phyloP scores from a whole-genome alignment of 2,329 filamentous ascomycete species.

The Penicillium frequentans region DNA sequence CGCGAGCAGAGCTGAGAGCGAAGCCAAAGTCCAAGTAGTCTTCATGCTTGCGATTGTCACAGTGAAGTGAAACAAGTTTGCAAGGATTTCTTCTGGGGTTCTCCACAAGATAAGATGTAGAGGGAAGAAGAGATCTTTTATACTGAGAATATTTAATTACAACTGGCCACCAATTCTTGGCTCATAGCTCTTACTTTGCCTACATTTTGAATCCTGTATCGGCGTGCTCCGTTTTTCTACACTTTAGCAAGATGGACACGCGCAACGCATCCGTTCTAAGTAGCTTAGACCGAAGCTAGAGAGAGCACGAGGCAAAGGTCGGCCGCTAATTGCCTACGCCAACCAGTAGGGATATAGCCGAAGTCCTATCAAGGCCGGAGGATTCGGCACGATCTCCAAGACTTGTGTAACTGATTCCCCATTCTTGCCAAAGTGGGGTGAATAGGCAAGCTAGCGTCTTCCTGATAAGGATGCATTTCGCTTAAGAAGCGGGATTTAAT shows the following conservation, averaged over 20 bases:
- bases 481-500: background rate
- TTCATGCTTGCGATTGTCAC: conserved; percentile 17
- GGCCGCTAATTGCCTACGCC: conserved; percentile 1
- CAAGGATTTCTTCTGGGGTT: background rate
- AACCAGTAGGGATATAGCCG: background rate
- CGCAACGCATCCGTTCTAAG: background rate
- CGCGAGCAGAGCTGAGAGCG: conserved; percentile 4
- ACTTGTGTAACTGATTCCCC: background rate
- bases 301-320: conserved; percentile 5
- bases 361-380: conserved; percentile 1
- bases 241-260: background rate
- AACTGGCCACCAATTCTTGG: background rate
- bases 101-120: background rate
- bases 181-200: background rate
- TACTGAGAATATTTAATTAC: background rate
- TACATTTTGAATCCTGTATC: background rate
- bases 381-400: background rate
- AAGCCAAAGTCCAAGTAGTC: conserved; percentile 7
- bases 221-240: background rate
- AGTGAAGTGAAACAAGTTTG: background rate
- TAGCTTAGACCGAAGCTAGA: conserved; percentile 3
- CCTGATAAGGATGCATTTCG: background rate
- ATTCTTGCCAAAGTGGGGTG: background rate
- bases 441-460: background rate
- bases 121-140: background rate